These are phyloP conservation scores for Aspergillus melleus DNA, from an alignment of 2,329 filamentous ascomycete genomes.

Conservation along the genomic window DNA sequence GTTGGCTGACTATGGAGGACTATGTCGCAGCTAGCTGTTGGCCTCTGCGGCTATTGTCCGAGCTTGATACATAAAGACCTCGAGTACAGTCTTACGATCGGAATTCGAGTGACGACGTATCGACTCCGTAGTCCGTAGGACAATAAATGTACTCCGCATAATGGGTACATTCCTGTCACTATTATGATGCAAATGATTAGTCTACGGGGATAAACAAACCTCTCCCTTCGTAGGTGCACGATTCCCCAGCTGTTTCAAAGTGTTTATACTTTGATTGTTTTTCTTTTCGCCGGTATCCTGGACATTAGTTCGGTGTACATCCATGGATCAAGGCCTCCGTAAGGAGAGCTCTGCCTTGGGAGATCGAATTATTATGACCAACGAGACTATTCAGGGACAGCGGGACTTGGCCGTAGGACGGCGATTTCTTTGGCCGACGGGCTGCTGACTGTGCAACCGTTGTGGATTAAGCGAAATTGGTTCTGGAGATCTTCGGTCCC, in stretches of 20 bases:
- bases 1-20: slow-evolving; percentile 10
- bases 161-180: no score
- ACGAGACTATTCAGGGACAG: slow-evolving; percentile 18
- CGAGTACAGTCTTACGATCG: neutral
- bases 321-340: neutral
- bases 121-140: neutral
- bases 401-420: slow-evolving; percentile 17
- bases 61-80: neutral
- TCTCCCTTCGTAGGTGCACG: no score
- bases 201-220: no score
- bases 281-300: neutral
- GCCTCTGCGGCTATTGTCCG: slow-evolving; percentile 14
- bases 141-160: no score
- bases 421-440: slow-evolving; percentile 18
- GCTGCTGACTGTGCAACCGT: slow-evolving; percentile 20
- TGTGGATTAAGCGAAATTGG: slow-evolving; percentile 36
- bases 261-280: neutral
- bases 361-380: slow-evolving; percentile 1
- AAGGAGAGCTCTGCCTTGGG: neutral
- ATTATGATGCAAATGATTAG: no score
- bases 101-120: neutral
- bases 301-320: neutral
- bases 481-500: slow-evolving; percentile 22
- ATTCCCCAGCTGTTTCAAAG: neutral
- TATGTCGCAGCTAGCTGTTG: slow-evolving; percentile 2